Percentiles rank a stretch among this genome's conserved stretches.
These are phyloP conservation scores for Naganishia cerealis DNA, from an alignment of 1,284 basidiomycete species.

Conservation along the genomic window DNA sequence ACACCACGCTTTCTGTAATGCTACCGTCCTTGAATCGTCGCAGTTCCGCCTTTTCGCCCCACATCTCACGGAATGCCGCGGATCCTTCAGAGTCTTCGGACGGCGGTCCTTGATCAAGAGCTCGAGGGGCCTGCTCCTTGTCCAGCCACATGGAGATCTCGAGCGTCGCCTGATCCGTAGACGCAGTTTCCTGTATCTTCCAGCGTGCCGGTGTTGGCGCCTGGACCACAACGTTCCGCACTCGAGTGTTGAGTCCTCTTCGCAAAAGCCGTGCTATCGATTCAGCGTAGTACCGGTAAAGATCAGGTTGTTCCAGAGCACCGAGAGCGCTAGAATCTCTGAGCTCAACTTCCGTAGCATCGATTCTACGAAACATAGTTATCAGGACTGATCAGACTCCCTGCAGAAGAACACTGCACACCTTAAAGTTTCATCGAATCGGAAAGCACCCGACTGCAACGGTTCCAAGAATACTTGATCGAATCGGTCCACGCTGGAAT, in stretches of 20 bases:
- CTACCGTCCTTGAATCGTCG: conserved; percentile 96
- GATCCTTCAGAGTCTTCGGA: conserved; percentile 62
- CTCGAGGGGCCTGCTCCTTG: conserved; percentile 68
- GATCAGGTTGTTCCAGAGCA: conserved; percentile 41
- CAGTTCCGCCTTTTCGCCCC: conserved; percentile 89
- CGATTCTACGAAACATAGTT: conserved; percentile 58
- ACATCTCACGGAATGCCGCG: conserved; percentile 73
- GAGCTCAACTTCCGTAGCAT: conserved; percentile 47
- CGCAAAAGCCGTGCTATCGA: conserved; percentile 61
- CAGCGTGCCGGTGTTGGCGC: conserved; percentile 5
- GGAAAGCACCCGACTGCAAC: conserved; percentile 58
- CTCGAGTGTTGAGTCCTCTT: conserved; percentile 69
- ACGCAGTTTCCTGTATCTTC: conserved; percentile 51
- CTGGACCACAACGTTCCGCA: conserved; percentile 47
- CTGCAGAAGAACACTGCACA: conserved; percentile 57
- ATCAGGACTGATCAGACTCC: background rate
- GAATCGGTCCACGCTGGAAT: conserved; percentile 54
- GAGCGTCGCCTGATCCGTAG: conserved; percentile 53
- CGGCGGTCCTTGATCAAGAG: conserved; percentile 85
- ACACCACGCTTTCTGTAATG: conserved; percentile 90
- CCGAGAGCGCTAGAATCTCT: conserved; percentile 47
- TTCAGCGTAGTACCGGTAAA: conserved; percentile 37
- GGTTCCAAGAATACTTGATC: conserved; percentile 52
- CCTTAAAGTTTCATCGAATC: conserved; percentile 74
- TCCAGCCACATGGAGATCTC: conserved; percentile 75